Evolutionary conservation across 2,329 filamentous ascomycete genomes (phyloP).

Genomic region (Byssochlamys sp.): DNA sequence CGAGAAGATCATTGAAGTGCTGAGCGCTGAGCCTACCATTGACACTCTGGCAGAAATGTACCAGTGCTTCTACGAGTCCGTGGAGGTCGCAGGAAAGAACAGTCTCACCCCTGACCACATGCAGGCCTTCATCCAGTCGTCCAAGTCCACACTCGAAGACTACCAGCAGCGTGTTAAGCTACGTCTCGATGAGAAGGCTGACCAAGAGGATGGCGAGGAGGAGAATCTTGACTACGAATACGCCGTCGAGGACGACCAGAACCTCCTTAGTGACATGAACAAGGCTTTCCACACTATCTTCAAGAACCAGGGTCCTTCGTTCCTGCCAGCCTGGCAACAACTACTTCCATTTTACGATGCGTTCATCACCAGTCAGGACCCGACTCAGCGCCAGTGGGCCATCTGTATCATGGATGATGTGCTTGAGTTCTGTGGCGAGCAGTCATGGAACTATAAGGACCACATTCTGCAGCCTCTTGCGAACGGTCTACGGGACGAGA

Average conservation of each 20-base stretch:
- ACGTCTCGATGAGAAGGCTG: constrained; percentile 72
- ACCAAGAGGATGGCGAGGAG: constrained; percentile 81
- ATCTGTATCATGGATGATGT: constrained; percentile 98
- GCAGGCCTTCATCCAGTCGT: constrained; percentile 75
- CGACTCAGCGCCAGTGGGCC: constrained; percentile 96
- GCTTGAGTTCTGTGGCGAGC: constrained; percentile 84
- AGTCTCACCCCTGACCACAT: constrained; percentile 72
- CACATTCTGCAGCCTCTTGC: constrained; percentile 81
- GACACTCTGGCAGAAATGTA: constrained; percentile 98
- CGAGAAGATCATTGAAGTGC: constrained; percentile 83
- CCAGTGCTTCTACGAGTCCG: constrained; percentile 97
- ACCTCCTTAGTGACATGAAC: constrained; percentile 96
- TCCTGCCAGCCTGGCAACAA: constrained; percentile 79
- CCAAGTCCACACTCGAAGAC: constrained; percentile 77
- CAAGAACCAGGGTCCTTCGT: constrained; percentile 81
- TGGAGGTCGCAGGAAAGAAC: constrained; percentile 83
- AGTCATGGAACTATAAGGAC: constrained; percentile 76
- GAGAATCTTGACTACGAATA: constrained; percentile 77
- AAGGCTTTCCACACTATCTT: constrained; percentile 99
- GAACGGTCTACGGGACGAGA: constrained; percentile 72
- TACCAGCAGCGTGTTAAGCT: constrained; percentile 79
- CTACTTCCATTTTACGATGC: constrained; percentile 75
- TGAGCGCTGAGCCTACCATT: constrained; percentile 86
- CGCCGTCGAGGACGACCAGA: constrained; percentile 95
- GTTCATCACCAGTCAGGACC: constrained; percentile 70